These are phyloP conservation scores for Aspergillus sp. DNA, from an alignment of 2,329 filamentous ascomycete species.

Conservation along the genomic window DNA sequence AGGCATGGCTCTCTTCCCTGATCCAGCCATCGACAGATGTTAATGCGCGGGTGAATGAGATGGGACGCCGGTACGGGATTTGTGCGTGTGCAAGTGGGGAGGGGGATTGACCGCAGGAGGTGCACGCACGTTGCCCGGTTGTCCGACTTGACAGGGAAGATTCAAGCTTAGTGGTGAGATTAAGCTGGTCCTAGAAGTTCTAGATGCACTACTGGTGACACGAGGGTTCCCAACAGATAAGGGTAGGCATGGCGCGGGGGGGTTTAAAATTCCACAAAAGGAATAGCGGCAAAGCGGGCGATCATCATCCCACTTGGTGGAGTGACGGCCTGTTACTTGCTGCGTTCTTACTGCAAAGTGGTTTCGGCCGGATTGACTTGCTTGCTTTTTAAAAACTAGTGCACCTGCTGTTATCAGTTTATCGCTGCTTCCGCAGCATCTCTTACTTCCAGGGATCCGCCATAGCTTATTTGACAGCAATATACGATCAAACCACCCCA, in stretches of 20 bases:
- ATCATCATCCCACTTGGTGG: constrained; percentile 3
- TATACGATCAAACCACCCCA: background rate
- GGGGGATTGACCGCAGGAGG: background rate
- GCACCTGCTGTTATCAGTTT: background rate
- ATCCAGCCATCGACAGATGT: constrained; percentile 25
- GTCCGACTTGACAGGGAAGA: background rate
- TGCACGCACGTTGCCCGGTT: background rate
- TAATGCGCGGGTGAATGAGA: background rate
- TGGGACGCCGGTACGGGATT: background rate
- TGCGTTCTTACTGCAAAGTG: too few relatives aligned
- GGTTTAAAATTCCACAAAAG: constrained; percentile 3
- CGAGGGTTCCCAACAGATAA: background rate
- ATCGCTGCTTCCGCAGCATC: background rate
- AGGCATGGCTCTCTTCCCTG: constrained; percentile 36
- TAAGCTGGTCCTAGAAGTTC: background rate
- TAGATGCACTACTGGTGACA: constrained; percentile 3
- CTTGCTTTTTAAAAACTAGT: background rate
- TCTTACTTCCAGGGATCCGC: background rate
- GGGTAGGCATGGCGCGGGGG: background rate
- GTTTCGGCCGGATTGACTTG: background rate
- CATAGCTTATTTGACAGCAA: background rate
- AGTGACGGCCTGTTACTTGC: background rate
- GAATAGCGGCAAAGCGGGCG: background rate
- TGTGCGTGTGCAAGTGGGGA: background rate
- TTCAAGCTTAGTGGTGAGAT: background rate